Evolutionary conservation across 192 early-diverging fungal genomes (phyloP).

Genomic region (Umbelopsis ramanniana): DNA sequence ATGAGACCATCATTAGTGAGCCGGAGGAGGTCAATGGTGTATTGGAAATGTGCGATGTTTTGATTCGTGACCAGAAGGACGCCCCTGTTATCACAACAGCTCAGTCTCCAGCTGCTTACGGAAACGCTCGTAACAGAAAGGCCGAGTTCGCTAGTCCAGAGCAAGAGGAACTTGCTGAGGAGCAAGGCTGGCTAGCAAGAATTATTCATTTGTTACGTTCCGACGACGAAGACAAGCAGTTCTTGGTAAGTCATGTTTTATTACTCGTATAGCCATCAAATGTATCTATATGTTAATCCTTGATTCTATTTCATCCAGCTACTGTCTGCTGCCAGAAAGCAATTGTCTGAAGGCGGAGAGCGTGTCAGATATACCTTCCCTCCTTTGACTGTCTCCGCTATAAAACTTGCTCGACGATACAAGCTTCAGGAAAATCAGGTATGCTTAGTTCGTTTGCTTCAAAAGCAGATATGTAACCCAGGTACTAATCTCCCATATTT

Average conservation of each 20-base stretch:
- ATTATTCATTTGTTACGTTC: slow-evolving; percentile 75
- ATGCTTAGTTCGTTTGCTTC: neutral
- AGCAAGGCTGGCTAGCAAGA: slow-evolving; percentile 88
- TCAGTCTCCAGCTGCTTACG: slow-evolving; percentile 28
- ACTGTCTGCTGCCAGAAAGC: slow-evolving; percentile 79
- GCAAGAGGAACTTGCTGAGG: slow-evolving; percentile 89
- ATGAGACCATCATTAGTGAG: slow-evolving; percentile 66
- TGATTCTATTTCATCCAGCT: slow-evolving; percentile 47
- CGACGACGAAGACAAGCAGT: slow-evolving; percentile 78
- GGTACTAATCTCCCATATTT: neutral
- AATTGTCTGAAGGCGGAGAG: slow-evolving; percentile 89
- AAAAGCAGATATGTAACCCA: neutral
- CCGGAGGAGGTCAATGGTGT: slow-evolving; percentile 79
- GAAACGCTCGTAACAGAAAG: slow-evolving; percentile 41
- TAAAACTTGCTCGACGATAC: slow-evolving; percentile 67
- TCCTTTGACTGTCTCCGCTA: slow-evolving; percentile 73
- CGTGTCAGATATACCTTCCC: slow-evolving; percentile 93
- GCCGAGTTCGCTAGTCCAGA: slow-evolving; percentile 61
- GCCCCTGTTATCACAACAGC: slow-evolving; percentile 45
- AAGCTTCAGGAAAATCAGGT: slow-evolving; percentile 50
- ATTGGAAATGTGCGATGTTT: slow-evolving; percentile 79
- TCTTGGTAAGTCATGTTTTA: slow-evolving; percentile 53
- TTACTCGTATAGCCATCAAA: neutral
- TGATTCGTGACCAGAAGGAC: slow-evolving; percentile 83
- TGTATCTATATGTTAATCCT: neutral